Evolutionary conservation across 768 basidiomycete genomes (phyloP).

Genomic region (Sporobolomyces pararoseus): DNA sequence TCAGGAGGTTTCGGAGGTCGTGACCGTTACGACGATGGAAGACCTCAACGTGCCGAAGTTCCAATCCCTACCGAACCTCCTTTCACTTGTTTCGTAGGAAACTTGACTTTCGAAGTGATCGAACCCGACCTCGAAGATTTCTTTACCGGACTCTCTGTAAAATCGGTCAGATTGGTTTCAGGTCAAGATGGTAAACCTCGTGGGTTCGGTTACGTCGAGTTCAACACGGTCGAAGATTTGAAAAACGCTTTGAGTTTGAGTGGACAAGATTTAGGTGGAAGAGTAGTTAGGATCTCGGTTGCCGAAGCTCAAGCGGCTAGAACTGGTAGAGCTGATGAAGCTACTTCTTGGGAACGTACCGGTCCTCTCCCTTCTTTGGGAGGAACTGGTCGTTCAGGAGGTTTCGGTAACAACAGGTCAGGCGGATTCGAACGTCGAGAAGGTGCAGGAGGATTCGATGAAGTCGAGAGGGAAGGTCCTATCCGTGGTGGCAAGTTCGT

Average conservation of each 20-base stretch:
- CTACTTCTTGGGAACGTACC: conserved; percentile 52
- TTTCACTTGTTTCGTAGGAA: conserved; percentile 94
- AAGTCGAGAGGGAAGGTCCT: conserved; percentile 50
- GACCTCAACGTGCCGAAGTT: conserved; percentile 75
- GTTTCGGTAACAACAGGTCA: conserved; percentile 49
- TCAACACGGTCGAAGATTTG: conserved; percentile 75
- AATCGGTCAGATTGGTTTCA: conserved; percentile 85
- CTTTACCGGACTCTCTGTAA: conserved; percentile 57
- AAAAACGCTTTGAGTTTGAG: conserved; percentile 74
- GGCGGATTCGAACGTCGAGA: conserved; percentile 31
- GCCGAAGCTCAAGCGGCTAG: conserved; percentile 63
- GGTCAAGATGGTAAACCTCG: conserved; percentile 92
- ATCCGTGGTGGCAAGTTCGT: conserved; percentile 50
- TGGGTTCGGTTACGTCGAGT: conserved; percentile 97
- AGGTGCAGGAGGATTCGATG: conserved; percentile 41
- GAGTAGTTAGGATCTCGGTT: conserved; percentile 82
- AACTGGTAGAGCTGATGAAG: conserved; percentile 63
- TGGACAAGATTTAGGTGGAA: conserved; percentile 68
- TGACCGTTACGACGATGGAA: conserved; percentile 30
- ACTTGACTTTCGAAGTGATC: conserved; percentile 85
- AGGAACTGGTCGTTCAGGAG: conserved; percentile 50
- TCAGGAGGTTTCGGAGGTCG: conserved; percentile 14
- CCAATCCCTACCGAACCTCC: conserved; percentile 94
- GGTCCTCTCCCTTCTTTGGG: conserved; percentile 34
- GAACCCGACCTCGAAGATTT: conserved; percentile 76